Conservation (phyloP, 2,329 filamentous ascomycete genomes). For the Cryphonectria japonica region DNA sequence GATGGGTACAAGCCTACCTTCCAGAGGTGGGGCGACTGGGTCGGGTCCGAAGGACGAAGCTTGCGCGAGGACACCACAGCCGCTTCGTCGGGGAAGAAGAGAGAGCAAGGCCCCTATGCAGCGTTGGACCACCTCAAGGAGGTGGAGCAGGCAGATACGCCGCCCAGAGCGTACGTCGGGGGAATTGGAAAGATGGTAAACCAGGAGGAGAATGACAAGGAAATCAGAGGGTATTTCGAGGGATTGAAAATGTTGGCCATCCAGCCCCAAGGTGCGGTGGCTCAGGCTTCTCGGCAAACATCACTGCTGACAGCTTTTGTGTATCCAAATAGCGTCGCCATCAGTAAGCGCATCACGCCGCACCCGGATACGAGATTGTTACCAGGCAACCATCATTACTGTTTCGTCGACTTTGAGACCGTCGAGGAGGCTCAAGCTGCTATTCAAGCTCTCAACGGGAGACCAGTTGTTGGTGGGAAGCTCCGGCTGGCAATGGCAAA, state of each 20-base stretch:
- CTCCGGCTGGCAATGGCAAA: constrained; percentile 30
- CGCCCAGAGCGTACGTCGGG: constrained; percentile 54
- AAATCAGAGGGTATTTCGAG: constrained; percentile 52
- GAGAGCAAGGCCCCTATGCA: constrained; percentile 35
- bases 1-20: constrained; percentile 36
- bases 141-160: constrained; percentile 37
- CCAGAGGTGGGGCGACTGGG: constrained; percentile 52
- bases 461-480: constrained; percentile 27
- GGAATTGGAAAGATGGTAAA: constrained; percentile 54
- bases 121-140: constrained; percentile 40
- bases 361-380: constrained; percentile 57
- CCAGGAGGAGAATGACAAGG: constrained; percentile 49
- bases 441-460: constrained; percentile 47
- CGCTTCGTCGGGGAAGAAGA: constrained; percentile 15
- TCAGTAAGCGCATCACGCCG: constrained; percentile 60
- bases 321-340: constrained; percentile 36
- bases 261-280: background rate
- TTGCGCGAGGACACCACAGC: background rate
- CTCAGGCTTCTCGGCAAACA: background rate
- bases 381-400: constrained; percentile 63
- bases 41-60: constrained; percentile 16
- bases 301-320: background rate
- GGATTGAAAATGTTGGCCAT: constrained; percentile 45
- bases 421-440: constrained; percentile 58
- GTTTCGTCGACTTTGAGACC: constrained; percentile 66